Base-by-base conservation (phyloP, 306 rosid species). In the Boehmeria nivea region DNA sequence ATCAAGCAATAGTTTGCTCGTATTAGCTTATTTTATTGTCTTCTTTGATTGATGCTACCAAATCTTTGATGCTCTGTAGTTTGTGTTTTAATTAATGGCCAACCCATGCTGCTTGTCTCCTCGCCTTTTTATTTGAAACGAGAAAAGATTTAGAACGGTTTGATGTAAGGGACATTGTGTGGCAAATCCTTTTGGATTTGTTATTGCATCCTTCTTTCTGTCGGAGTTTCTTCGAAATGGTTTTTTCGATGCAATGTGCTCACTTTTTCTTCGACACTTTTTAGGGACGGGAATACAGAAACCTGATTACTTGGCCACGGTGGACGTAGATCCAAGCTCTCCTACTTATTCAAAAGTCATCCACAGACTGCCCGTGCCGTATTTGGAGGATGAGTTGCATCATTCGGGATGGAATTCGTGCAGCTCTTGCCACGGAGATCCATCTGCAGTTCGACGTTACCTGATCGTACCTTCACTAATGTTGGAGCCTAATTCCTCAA, bases 391-490 rank as follows among this genome's bases (percentile, higher is more conserved):
- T 31, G 98, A 91, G 65, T 70, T 91, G 62, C 98, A 91, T 49
- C 95, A 91, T 54, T 58, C 93, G 3, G 98, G 98, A 27, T 91
- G 98, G 98, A 91, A 91, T 56, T 43, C 98, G 0, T 91, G 98
- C 69, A 91, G 98, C 72, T 91, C 98, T 73, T 91, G 98, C 88
- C 71, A 74, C 74, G 91, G 94, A 55, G 98, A 91, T 57, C 79
- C 96, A 0, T 76, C 89, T 0, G 93, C 91, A 1, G 76, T 73
- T 19, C 72, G 96, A 1, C 66, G 79, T 23, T 91, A 69, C 59
- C 72, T 91, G 12, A 71, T 91, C 43, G 79, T 74, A 9, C 98
- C 98, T 51, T 67, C 82, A 42, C 77, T 91, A 2, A 24, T 87
- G 98, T 91, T 80, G 60, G 78, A 37, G 20, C 8, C 63, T 40